A percentile compares a stretch with the other conserved stretches of the same genome.
These are phyloP conservation scores for Anastatica hierochuntica DNA, from an alignment of 345 rosid species.

Conservation along the genomic window DNA sequence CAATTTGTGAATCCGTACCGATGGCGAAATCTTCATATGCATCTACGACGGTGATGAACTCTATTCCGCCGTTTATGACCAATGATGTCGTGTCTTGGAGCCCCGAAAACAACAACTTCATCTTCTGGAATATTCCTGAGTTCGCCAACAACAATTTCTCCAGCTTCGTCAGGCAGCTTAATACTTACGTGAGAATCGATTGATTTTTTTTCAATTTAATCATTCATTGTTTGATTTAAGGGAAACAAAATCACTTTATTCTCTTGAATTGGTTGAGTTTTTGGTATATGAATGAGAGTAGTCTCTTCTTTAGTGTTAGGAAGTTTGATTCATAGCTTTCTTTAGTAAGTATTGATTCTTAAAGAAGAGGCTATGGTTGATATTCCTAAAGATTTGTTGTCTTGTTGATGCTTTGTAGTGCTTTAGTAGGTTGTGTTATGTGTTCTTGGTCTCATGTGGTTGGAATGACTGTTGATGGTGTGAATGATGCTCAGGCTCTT, in stretches of 20 bases:
- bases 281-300: no score
- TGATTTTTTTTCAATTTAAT: neutral
- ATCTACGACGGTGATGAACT: neutral
- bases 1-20: constrained; percentile 26
- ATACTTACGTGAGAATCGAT: constrained; percentile 39
- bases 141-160: constrained; percentile 49
- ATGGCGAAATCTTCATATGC: constrained; percentile 12
- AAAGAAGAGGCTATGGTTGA: neutral
- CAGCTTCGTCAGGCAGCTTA: constrained; percentile 52
- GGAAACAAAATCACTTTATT: neutral
- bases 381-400: neutral
- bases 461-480: constrained; percentile 99
- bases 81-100: constrained; percentile 49
- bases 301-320: neutral
- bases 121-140: constrained; percentile 48
- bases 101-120: constrained; percentile 37
- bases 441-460: constrained; percentile 44
- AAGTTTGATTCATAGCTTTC: neutral
- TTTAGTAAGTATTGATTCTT: neutral
- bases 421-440: neutral
- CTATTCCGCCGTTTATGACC: constrained; percentile 51
- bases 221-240: neutral
- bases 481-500: constrained; percentile 94
- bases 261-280: neutral
- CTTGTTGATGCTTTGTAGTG: neutral